These are phyloP conservation scores for Russula sp. DNA, from an alignment of 768 basidiomycete species.

Conservation along the genomic window DNA sequence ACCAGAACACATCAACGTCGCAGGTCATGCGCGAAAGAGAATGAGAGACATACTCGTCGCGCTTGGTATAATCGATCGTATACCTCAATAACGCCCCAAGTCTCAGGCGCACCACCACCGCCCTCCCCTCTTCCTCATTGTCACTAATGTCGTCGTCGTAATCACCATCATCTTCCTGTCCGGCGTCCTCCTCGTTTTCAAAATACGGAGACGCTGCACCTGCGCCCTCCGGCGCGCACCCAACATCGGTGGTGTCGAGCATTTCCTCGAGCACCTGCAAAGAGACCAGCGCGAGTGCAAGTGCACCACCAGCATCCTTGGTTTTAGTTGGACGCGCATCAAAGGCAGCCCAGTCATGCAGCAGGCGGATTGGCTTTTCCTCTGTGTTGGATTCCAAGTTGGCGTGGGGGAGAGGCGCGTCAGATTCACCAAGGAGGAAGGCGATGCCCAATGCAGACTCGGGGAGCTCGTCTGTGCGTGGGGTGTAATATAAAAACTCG, in stretches of 20 bases:
- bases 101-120: constrained; percentile 29
- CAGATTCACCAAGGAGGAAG: constrained; percentile 26
- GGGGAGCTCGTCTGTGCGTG: constrained; percentile 12
- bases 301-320: neutral
- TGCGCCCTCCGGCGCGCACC: constrained; percentile 40
- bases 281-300: constrained; percentile 37
- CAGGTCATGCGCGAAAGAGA: neutral
- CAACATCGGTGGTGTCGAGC: constrained; percentile 29
- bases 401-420: neutral
- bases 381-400: neutral
- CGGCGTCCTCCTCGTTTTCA: constrained; percentile 30
- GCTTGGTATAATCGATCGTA: constrained; percentile 43
- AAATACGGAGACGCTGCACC: constrained; percentile 45
- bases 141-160: constrained; percentile 21
- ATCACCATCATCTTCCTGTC: constrained; percentile 27
- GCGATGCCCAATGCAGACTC: constrained; percentile 9
- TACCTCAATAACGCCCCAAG: constrained; percentile 42
- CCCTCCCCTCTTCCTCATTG: constrained; percentile 22
- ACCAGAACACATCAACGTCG: constrained; percentile 1
- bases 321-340: constrained; percentile 33
- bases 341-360: constrained; percentile 55
- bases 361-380: constrained; percentile 46
- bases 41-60: constrained; percentile 41
- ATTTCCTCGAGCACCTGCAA: constrained; percentile 40
- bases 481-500: constrained; percentile 1